These are phyloP conservation scores for Neurospora intermedia DNA, from an alignment of 495 filamentous ascomycete genomes.

Conservation along the genomic window DNA sequence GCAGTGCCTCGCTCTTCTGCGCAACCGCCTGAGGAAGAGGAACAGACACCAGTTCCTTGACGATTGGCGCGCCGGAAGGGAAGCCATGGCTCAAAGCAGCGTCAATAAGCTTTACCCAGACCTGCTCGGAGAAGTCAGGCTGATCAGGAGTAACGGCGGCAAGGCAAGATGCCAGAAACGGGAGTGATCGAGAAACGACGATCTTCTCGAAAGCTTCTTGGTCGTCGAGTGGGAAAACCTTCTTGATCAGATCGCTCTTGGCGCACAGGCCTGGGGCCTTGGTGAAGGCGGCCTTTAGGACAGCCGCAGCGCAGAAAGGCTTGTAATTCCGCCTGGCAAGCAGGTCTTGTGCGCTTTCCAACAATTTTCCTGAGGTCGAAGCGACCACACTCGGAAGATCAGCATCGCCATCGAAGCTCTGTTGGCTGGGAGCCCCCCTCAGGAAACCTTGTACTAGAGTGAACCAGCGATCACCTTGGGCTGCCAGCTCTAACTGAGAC, in stretches of 20 bases:
- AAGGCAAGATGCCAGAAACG: slow-evolving; percentile 27
- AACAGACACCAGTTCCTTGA: slow-evolving; percentile 30
- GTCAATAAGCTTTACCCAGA: slow-evolving; percentile 27
- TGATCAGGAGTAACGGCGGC: slow-evolving; percentile 20
- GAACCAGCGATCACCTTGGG: slow-evolving; percentile 54
- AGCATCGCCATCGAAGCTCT: neutral
- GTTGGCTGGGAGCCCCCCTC: neutral
- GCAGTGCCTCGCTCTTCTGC: slow-evolving; percentile 20
- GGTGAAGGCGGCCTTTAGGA: slow-evolving; percentile 38
- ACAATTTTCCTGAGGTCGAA: slow-evolving; percentile 13
- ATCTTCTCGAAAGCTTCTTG: slow-evolving; percentile 15
- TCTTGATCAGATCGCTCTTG: slow-evolving; percentile 1
- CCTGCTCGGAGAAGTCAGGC: slow-evolving; percentile 23
- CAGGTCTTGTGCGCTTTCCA: slow-evolving; percentile 23
- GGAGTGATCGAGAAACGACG: slow-evolving; percentile 24
- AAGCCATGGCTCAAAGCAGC: slow-evolving; percentile 14
- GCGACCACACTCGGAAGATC: slow-evolving; percentile 5
- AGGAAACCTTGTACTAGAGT: slow-evolving; percentile 39
- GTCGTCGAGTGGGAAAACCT: slow-evolving; percentile 12
- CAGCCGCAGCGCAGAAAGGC: slow-evolving; percentile 66
- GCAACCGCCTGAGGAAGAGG: slow-evolving; percentile 17
- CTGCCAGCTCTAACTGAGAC: slow-evolving; percentile 56
- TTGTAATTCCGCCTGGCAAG: slow-evolving; percentile 57
- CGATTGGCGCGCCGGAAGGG: slow-evolving; percentile 10
- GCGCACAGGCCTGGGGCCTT: slow-evolving; percentile 18